A percentile compares a stretch with the other conserved stretches of the same genome.
Evolutionary conservation across 1,284 basidiomycete species (phyloP).

Genomic region (Microbotryum scabiosae): DNA sequence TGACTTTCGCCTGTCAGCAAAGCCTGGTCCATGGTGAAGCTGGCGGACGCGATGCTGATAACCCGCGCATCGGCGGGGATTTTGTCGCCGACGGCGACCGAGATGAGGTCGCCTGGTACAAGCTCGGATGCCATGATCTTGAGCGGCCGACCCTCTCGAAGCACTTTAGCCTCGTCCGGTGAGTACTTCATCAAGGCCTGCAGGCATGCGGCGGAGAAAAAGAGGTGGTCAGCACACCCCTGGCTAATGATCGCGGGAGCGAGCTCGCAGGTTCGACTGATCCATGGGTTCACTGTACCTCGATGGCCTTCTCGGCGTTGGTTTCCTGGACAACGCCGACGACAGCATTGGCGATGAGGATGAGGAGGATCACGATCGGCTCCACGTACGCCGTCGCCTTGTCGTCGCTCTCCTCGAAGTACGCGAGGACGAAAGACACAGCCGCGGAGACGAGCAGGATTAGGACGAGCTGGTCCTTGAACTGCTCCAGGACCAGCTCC

Average conservation of each 20-base stretch:
- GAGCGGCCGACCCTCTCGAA: constrained; percentile 61
- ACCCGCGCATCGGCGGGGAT: constrained; percentile 88
- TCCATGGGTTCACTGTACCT: constrained; percentile 51
- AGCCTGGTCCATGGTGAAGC: constrained; percentile 87
- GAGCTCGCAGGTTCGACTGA: background rate
- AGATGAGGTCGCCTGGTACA: constrained; percentile 86
- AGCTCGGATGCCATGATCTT: constrained; percentile 75
- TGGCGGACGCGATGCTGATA: constrained; percentile 77
- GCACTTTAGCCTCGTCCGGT: constrained; percentile 85
- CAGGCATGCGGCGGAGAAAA: background rate
- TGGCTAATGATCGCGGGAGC: background rate
- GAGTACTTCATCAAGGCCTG: constrained; percentile 91
- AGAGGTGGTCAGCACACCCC: background rate
- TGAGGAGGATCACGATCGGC: constrained; percentile 82
- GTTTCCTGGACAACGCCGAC: constrained; percentile 93
- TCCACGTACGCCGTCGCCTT: constrained; percentile 74
- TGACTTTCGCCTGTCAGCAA: constrained; percentile 86
- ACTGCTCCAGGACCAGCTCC: constrained; percentile 91
- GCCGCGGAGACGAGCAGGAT: constrained; percentile 86
- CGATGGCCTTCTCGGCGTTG: constrained; percentile 89
- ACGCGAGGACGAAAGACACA: constrained; percentile 78
- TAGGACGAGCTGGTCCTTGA: constrained; percentile 88
- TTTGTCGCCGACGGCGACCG: constrained; percentile 83
- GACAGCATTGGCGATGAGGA: constrained; percentile 83
- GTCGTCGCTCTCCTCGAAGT: constrained; percentile 66